Evolutionary conservation across 176 grass and related monocot genomes (phyloP).

Genomic region (Oryza rufipogon): DNA sequence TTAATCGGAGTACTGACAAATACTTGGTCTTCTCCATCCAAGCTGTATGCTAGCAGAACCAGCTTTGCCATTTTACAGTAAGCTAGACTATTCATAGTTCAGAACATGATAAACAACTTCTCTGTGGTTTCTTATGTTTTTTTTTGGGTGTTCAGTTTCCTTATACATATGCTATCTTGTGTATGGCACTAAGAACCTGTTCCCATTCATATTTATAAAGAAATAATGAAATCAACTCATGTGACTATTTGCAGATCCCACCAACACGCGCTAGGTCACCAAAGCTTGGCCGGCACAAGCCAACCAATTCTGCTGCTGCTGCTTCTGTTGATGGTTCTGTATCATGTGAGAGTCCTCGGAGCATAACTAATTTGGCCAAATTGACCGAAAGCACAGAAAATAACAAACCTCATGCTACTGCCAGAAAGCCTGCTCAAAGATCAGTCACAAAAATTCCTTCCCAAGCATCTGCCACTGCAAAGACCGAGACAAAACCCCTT

Average conservation of each 20-base stretch:
- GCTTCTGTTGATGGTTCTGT: conserved; percentile 60
- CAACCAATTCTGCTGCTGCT: conserved; percentile 49
- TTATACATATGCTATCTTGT: neutral
- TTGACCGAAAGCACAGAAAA: conserved; percentile 48
- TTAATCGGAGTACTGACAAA: neutral
- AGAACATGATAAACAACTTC: conserved; percentile 14
- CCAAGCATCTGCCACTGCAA: conserved; percentile 28
- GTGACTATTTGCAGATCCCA: conserved; percentile 67
- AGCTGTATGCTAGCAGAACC: neutral
- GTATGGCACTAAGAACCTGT: conserved; percentile 15
- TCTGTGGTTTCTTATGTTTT: conserved; percentile 11
- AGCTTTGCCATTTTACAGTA: neutral
- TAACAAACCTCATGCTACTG: conserved; percentile 39
- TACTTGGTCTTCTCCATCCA: neutral
- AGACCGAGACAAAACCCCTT: conserved; percentile 47
- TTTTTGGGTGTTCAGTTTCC: neutral
- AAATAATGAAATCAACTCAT: conserved; percentile 33
- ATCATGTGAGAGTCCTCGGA: conserved; percentile 57
- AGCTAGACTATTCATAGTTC: neutral
- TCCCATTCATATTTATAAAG: conserved; percentile 12
- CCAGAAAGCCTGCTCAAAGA: conserved; percentile 63
- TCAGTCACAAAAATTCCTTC: conserved; percentile 43
- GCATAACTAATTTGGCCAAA: conserved; percentile 40
- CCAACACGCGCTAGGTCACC: conserved; percentile 90
- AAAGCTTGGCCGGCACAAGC: conserved; percentile 87